Conservation (phyloP, 2,329 filamentous ascomycete species). For the Teratosphaeriaceae sp. region DNA sequence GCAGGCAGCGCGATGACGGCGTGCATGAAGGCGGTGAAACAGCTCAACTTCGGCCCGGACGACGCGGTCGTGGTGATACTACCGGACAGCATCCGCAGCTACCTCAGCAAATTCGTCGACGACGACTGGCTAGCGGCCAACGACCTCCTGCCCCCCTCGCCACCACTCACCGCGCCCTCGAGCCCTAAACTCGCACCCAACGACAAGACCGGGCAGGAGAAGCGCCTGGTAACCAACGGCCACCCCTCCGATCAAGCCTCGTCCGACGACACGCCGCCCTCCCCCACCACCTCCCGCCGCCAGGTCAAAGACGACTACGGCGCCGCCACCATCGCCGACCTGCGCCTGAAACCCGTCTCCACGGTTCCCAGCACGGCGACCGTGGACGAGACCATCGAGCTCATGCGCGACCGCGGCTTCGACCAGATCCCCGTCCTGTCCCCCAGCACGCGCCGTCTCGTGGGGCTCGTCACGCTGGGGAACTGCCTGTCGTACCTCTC, state of each 20-base stretch:
- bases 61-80: constrained; percentile 87
- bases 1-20: constrained; percentile 89
- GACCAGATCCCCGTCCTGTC: constrained; percentile 91
- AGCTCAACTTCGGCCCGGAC: constrained; percentile 68
- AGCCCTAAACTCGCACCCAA: constrained; percentile 18
- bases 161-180: constrained; percentile 36
- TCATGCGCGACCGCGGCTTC: constrained; percentile 96
- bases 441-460: constrained; percentile 58
- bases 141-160: constrained; percentile 67
- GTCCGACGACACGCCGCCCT: constrained; percentile 9
- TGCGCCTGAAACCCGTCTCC: constrained; percentile 89
- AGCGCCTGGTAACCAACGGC: constrained; percentile 13
- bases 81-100: constrained; percentile 94
- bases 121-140: constrained; percentile 99
- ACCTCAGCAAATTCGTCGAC: constrained; percentile 96
- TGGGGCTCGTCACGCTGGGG: constrained; percentile 88
- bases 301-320: constrained; percentile 57
- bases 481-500: constrained; percentile 91
- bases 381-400: constrained; percentile 87
- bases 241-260: constrained; percentile 1
- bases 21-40: constrained; percentile 67
- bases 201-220: constrained; percentile 25
- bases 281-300: constrained; percentile 30
- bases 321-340: constrained; percentile 69
- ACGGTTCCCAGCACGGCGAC: constrained; percentile 65